These are phyloP conservation scores for Starmerella riodocensis DNA, from an alignment of 805 yeast genomes.

Conservation along the genomic window DNA sequence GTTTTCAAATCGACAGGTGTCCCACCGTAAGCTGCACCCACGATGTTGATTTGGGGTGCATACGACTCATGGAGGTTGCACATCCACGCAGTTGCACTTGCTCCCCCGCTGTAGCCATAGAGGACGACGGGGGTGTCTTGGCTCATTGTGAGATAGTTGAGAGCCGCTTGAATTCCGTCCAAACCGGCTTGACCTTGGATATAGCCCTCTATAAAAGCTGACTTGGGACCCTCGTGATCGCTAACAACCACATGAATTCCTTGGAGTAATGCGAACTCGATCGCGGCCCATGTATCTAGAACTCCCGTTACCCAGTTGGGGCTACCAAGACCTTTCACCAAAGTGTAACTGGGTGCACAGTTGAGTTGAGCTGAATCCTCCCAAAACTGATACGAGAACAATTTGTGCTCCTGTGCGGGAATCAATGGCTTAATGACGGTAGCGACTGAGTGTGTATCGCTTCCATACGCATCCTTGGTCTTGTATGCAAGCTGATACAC, in stretches of 20 bases:
- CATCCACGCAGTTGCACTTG: slow-evolving; percentile 24
- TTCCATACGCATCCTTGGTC: slow-evolving; percentile 10
- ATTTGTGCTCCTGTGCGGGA: slow-evolving; percentile 7
- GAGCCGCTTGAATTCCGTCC: slow-evolving; percentile 23
- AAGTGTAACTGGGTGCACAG: slow-evolving; percentile 23
- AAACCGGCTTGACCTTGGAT: slow-evolving; percentile 21
- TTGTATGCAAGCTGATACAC: slow-evolving; percentile 16
- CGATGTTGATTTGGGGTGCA: slow-evolving; percentile 23
- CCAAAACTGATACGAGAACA: slow-evolving; percentile 21
- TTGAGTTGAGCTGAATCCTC: slow-evolving; percentile 20
- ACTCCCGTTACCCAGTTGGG: slow-evolving; percentile 8
- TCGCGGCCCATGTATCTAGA: slow-evolving; percentile 5
- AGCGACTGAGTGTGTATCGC: slow-evolving; percentile 15
- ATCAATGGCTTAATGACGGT: slow-evolving; percentile 15
- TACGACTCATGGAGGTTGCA: slow-evolving; percentile 21
- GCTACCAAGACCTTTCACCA: slow-evolving; percentile 12
- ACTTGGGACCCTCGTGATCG: slow-evolving; percentile 25
- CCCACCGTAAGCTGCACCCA: slow-evolving; percentile 17
- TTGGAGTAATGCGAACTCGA: slow-evolving; percentile 11
- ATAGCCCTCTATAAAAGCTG: slow-evolving; percentile 23
- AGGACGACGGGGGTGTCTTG: slow-evolving; percentile 2
- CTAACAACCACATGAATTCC: slow-evolving; percentile 18
- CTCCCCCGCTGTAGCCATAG: slow-evolving; percentile 12
- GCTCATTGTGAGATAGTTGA: neutral
- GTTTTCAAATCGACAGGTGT: slow-evolving; percentile 14